These are phyloP conservation scores for Sugiyamaella grinbergsii DNA, from an alignment of 1,139 yeast genomes.

Conservation along the genomic window DNA sequence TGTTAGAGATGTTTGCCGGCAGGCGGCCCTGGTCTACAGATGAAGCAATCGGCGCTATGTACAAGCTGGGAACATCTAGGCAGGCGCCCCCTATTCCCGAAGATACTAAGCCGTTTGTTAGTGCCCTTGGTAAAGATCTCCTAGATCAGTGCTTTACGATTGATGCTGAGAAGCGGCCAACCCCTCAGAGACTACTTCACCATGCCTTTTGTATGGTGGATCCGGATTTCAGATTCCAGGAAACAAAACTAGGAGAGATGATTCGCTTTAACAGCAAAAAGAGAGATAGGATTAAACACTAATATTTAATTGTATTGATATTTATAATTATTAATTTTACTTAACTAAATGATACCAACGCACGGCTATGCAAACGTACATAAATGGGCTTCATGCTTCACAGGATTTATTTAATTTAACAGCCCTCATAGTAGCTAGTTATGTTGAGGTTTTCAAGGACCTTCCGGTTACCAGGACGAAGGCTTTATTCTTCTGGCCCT, in stretches of 20 bases:
- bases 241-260: slow-evolving; percentile 63
- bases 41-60: slow-evolving; percentile 57
- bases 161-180: slow-evolving; percentile 83
- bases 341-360: no score
- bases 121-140: slow-evolving; percentile 67
- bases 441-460: neutral
- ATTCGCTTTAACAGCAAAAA: slow-evolving; percentile 39
- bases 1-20: slow-evolving; percentile 85
- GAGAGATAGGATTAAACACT: slow-evolving; percentile 19
- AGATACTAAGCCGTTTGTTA: slow-evolving; percentile 67
- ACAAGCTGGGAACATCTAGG: slow-evolving; percentile 67
- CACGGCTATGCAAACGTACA: no score
- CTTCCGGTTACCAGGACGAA: neutral
- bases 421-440: no score
- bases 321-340: slow-evolving; percentile 3
- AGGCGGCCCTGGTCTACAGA: slow-evolving; percentile 53
- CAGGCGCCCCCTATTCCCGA: slow-evolving; percentile 95
- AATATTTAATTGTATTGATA: slow-evolving; percentile 2
- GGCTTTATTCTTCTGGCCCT: neutral
- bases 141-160: slow-evolving; percentile 73
- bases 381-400: neutral
- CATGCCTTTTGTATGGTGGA: slow-evolving; percentile 63
- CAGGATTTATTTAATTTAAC: neutral
- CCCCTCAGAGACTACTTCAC: slow-evolving; percentile 66
- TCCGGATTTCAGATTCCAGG: slow-evolving; percentile 56